Evolutionary conservation across 805 yeast genomes (phyloP), one percentile per base, ranked within the genome.

Genomic region (Candida rishiriensis): DNA sequence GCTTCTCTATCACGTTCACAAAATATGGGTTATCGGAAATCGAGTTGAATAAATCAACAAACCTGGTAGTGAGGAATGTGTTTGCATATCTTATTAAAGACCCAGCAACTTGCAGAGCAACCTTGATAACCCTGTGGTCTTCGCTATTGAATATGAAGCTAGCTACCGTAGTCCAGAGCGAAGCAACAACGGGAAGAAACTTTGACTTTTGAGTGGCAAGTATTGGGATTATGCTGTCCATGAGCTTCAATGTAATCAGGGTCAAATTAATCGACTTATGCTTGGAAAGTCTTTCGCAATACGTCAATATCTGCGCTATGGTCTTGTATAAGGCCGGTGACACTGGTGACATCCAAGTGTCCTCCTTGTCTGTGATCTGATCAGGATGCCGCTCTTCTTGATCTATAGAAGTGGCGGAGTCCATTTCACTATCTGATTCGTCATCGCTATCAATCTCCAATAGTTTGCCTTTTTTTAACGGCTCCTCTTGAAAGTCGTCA

Each of bases 331-430:
- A 66, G 2, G 71, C 65, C 34, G 73, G 66, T 0, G 95, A 85
- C 0, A 90, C 67, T 0, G 82, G 80, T 0, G 91, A 83, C 0
- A 57, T 52, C 97, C 97, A 89, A 29, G 70, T 69, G 13, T 68
- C 43, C 32, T 51, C 57, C 9, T 51, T 53, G n/a, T 58, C 60
- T 1, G 43, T 50, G 1, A 42, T 42, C 16, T 5, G n/a, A 17
- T 49, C 52, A 6, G 46, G 36, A 37, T 46, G 51, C 16, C 47
- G 41, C 6, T 41, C 40, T 29, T 51, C 60, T 11, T 44, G 47
- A 15, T 53, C 51, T 11, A 61, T 68, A 2, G 59, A 48, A 13
- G 49, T 40, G 30, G 54, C 42, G 13, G 62, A 50, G 53, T 65
- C 48, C 34, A 43, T 13, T 50, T 67, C 73, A 16, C 57, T 64